These are phyloP conservation scores for Zancudomyces culisetae DNA, from an alignment of 371 early-diverging fungal genomes.

Conservation along the genomic window DNA sequence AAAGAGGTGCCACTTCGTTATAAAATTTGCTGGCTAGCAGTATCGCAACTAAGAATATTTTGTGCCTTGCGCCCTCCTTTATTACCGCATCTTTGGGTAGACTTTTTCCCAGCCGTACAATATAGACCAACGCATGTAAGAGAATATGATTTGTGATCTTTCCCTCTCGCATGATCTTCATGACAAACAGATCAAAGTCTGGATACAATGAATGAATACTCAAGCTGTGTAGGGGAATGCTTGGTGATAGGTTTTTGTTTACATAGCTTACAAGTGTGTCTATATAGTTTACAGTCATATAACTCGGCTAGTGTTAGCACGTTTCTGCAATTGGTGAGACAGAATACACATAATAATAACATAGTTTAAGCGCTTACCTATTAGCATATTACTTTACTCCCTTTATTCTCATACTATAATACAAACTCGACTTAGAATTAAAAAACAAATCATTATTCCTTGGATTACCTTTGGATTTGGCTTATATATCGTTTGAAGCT, in stretches of 20 bases:
- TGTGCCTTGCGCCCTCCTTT: constrained; percentile 21
- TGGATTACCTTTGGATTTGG: too few relatives aligned
- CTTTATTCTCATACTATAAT: too few relatives aligned
- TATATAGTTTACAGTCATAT: too few relatives aligned
- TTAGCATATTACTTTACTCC: too few relatives aligned
- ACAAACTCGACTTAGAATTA: too few relatives aligned
- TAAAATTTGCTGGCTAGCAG: constrained; percentile 23
- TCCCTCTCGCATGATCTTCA: constrained; percentile 16
- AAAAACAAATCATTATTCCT: too few relatives aligned
- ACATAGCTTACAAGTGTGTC: background rate
- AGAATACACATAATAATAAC: too few relatives aligned
- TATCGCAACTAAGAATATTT: constrained; percentile 17
- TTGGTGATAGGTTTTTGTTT: background rate
- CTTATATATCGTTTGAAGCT: too few relatives aligned
- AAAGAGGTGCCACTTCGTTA: constrained; percentile 19
- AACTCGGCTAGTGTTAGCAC: too few relatives aligned
- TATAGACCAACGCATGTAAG: constrained; percentile 19
- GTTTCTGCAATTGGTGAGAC: too few relatives aligned
- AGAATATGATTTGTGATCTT: constrained; percentile 17
- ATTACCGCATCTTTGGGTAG: constrained; percentile 11
- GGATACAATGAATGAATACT: constrained; percentile 9
- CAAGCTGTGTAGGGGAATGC: background rate
- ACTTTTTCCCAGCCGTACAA: constrained; percentile 14
- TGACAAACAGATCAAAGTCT: constrained; percentile 16
- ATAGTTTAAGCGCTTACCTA: too few relatives aligned